A percentile compares a stretch with the other conserved stretches of the same genome.
These are phyloP conservation scores for Coriolopsis trogii DNA, from an alignment of 1,284 basidiomycete species.

Conservation along the genomic window DNA sequence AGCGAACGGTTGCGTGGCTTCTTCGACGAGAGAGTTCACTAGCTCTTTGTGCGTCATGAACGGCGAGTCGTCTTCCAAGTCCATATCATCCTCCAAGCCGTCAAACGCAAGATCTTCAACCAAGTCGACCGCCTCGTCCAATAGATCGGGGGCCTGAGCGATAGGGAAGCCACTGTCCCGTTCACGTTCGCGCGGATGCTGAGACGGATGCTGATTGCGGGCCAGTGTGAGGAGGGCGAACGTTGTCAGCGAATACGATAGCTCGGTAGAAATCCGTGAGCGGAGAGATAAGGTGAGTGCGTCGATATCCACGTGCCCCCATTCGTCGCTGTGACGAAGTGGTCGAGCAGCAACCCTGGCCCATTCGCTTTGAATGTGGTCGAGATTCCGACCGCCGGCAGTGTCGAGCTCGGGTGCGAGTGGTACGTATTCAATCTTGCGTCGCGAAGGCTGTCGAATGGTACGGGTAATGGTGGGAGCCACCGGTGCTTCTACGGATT, in stretches of 20 bases:
- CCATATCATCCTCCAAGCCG: constrained; percentile 44
- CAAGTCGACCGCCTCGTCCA: constrained; percentile 88
- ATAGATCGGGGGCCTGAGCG: constrained; percentile 75
- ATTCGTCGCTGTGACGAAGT: constrained; percentile 75
- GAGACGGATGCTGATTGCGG: constrained; percentile 51
- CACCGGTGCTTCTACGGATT: constrained; percentile 7
- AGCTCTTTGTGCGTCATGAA: constrained; percentile 70
- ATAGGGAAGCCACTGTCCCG: constrained; percentile 73
- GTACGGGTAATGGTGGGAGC: constrained; percentile 22
- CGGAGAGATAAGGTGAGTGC: constrained; percentile 88
- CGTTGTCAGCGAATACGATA: constrained; percentile 90
- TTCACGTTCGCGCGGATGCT: constrained; percentile 9
- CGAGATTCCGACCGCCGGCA: constrained; percentile 84
- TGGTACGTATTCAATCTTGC: constrained; percentile 92
- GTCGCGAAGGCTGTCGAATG: constrained; percentile 46
- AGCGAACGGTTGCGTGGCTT: constrained; percentile 61
- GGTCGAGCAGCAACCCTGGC: constrained; percentile 51
- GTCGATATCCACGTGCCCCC: constrained; percentile 89
- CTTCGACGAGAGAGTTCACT: constrained; percentile 58
- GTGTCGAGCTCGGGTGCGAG: constrained; percentile 78
- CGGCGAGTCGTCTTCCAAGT: constrained; percentile 35
- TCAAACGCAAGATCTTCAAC: constrained; percentile 84
- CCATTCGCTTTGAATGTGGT: constrained; percentile 69
- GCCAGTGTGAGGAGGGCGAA: constrained; percentile 85
- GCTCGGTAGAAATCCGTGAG: constrained; percentile 81